Percentiles rank a stretch among this genome's conserved stretches.
Conservation (phyloP, 495 filamentous ascomycete species). For the Penicillium ochrochloron region DNA sequence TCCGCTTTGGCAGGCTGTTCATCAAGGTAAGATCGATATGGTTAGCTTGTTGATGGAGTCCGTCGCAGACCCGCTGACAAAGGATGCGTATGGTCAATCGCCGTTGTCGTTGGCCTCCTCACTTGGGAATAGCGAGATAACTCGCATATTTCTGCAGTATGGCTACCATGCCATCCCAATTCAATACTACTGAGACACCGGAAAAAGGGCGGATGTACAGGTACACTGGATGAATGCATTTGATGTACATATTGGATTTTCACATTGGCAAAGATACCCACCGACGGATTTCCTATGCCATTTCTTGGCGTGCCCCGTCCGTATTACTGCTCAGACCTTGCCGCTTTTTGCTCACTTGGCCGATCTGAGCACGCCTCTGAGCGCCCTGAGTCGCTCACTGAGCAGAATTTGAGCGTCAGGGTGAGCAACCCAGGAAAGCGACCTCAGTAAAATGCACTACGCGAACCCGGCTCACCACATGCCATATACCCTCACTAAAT, state of each 20-base stretch:
- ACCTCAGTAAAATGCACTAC: too few species aligned
- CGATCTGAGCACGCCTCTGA: too few species aligned
- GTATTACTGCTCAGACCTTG: too few species aligned
- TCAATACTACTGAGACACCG: not conserved
- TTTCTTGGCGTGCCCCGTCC: too few species aligned
- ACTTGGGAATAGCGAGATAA: not conserved
- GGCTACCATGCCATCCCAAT: constrained; percentile 3
- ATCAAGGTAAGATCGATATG: constrained; percentile 12
- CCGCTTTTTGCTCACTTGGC: too few species aligned
- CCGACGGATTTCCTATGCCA: too few species aligned
- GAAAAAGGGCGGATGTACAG: not conserved
- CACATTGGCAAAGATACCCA: not conserved
- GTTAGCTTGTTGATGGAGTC: constrained; percentile 19
- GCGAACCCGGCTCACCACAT: too few species aligned
- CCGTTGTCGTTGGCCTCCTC: constrained; percentile 7
- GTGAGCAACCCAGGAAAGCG: too few species aligned
- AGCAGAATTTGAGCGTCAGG: too few species aligned
- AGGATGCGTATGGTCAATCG: constrained; percentile 14
- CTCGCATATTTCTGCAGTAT: constrained; percentile 14
- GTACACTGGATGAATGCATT: not conserved
- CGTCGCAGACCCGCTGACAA: constrained; percentile 19
- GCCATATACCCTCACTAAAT: too few species aligned
- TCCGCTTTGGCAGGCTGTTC: constrained; percentile 26
- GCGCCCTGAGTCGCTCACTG: too few species aligned
- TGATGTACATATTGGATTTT: not conserved